Base-by-base conservation (phyloP, 2,329 filamentous ascomycete genomes). In the Ceratocystiopsis sp. region DNA sequence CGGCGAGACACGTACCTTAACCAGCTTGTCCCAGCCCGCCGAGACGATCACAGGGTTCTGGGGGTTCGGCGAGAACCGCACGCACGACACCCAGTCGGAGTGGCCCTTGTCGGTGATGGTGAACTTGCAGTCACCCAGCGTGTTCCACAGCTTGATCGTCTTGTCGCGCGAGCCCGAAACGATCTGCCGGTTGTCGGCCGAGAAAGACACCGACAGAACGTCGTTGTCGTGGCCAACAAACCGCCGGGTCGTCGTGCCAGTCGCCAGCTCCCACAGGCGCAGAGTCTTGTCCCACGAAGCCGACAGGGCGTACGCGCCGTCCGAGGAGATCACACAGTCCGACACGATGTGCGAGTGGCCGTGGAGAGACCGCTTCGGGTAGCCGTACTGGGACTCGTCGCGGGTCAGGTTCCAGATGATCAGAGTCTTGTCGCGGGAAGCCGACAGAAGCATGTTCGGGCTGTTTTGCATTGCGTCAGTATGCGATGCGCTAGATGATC, bases 391-490 rank as follows among this genome's bases (percentile, higher is more conserved):
- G 65, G 80, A 79, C 73, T 96, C 91, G 69, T 96, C 87, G 70
- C 91, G 89, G 68, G 91, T 96, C 62, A 98, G 78, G 78, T 95
- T 94, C 91, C 91, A 98, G 79, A 98, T 93, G 74, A 98, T 98
- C 66, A 98, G 75, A 57, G 84, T 84, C 83, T 96, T 95, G 78
- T 98, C 91, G 72, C 91, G 86, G 65, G 78, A 85, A 62, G 75
- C 89, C 57, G 91, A 98, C 61, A 98, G 80, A 66, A 98, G 87
- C 89, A 98, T 96, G 78, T 98, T 96, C 63, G 91, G 91, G 83
- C 85, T 77, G 57, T 49, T 40, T 15, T 48, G 41, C 46, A 52
- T 45, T 49, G 50, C 53, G 54, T 56, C 47, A 49, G 38, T 36
- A 45, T 41, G 41, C 10, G 25, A 11, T 29, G 25, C 25, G 25